Conservation (phyloP, 352 stramenopile species). For the Thraustochytrium striatum region DNA sequence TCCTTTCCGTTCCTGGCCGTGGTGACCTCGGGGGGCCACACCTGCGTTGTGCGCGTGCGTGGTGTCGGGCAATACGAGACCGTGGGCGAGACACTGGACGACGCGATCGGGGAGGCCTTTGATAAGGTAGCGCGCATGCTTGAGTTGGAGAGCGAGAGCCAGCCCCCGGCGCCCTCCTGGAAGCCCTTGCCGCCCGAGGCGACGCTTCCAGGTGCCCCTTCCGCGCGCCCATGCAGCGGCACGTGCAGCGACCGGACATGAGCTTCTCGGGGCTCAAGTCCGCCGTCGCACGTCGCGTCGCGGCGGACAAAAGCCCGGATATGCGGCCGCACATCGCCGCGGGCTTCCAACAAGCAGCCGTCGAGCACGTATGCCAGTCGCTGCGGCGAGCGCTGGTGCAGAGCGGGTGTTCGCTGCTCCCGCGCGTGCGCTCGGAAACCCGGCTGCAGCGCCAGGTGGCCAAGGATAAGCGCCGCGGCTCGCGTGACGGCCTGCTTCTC, state of each 20-base stretch:
- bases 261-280: conserved; percentile 97
- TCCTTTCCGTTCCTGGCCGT: conserved; percentile 93
- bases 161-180: conserved; percentile 84
- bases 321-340: conserved; percentile 77
- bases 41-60: conserved; percentile 85
- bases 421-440: neutral
- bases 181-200: conserved; percentile 78
- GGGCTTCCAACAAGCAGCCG: conserved; percentile 85
- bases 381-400: conserved; percentile 74
- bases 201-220: conserved; percentile 80
- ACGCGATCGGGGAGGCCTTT: conserved; percentile 95
- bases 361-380: conserved; percentile 79
- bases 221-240: conserved; percentile 69
- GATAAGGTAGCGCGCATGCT: conserved; percentile 96
- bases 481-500: conserved; percentile 53
- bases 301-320: conserved; percentile 62
- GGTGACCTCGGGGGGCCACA: conserved; percentile 97
- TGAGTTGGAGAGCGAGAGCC: conserved; percentile 66
- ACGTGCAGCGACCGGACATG: conserved; percentile 89
- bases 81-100: conserved; percentile 92
- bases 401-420: conserved; percentile 1
- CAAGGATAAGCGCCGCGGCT: conserved; percentile 65
- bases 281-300: conserved; percentile 66
- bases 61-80: conserved; percentile 85
- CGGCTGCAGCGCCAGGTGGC: neutral